Conservation (phyloP, 1,284 basidiomycete species). For the Leccinum pachyderme region DNA sequence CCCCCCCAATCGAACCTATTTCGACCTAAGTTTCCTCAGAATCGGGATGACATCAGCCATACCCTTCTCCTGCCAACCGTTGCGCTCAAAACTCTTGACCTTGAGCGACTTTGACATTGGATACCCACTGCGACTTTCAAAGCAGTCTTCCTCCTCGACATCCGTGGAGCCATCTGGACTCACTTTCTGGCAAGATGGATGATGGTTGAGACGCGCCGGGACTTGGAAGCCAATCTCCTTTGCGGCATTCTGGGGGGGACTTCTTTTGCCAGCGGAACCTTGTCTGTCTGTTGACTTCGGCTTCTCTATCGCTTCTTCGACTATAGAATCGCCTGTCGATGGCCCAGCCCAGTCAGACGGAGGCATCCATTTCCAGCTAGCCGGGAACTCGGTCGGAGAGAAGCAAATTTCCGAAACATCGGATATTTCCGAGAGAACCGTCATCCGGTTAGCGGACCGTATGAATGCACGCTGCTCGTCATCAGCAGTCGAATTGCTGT, state of each 20-base stretch:
- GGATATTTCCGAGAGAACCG: slow-evolving; percentile 7
- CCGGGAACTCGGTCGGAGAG: not conserved
- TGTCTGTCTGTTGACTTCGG: not conserved
- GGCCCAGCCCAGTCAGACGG: slow-evolving; percentile 24
- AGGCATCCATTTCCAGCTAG: slow-evolving; percentile 20
- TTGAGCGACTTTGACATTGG: slow-evolving; percentile 7
- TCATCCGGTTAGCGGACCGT: slow-evolving; percentile 1
- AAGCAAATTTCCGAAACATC: not conserved
- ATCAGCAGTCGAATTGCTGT: not conserved
- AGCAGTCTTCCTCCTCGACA: not conserved
- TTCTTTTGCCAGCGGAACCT: not conserved
- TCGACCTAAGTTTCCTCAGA: slow-evolving; percentile 25
- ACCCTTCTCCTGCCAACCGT: slow-evolving; percentile 24
- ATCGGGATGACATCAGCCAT: slow-evolving; percentile 30
- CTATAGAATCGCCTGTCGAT: not conserved
- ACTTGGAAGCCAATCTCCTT: not conserved
- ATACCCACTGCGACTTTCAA: not conserved
- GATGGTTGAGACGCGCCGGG: not conserved
- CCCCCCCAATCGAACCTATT: slow-evolving; percentile 2
- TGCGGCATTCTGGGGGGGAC: not conserved
- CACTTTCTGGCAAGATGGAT: not conserved
- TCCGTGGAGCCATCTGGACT: not conserved
- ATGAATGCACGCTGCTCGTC: not conserved
- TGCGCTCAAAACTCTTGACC: slow-evolving; percentile 14
- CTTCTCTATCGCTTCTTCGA: not conserved